phyloP scores from a whole-genome alignment of 2,329 filamentous ascomycete species.

The Claviceps spartinae region DNA sequence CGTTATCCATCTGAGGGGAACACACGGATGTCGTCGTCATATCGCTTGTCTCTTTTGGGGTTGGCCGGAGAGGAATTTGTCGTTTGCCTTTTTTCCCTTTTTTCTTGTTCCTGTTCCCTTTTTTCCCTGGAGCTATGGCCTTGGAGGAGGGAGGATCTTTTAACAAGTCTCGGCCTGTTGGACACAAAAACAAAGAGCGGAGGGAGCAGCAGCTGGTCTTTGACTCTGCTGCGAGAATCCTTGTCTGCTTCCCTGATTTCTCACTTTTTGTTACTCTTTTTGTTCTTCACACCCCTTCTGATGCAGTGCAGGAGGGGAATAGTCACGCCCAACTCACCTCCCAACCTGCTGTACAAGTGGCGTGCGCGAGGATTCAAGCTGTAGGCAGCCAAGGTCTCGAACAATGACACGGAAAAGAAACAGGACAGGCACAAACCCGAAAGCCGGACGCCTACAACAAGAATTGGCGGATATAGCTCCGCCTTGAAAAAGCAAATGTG shows the following conservation, averaged over 20 bases:
- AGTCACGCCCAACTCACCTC: not conserved
- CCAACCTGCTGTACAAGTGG: not conserved
- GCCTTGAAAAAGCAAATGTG: too few species aligned
- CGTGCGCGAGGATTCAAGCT: not conserved
- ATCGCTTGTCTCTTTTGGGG: not conserved
- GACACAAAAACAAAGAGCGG: not conserved
- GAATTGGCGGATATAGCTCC: too few species aligned
- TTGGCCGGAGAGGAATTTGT: not conserved
- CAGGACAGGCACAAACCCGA: not conserved
- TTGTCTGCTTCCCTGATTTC: not conserved
- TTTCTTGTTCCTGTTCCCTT: not conserved
- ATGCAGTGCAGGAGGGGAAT: not conserved
- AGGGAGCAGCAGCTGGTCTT: not conserved
- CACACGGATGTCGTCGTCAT: not conserved
- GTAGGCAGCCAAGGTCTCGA: not conserved
- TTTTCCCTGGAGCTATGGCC: not conserved
- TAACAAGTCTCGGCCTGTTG: not conserved
- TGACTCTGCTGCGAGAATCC: not conserved
- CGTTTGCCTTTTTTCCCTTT: not conserved
- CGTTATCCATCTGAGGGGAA: constrained; percentile 6
- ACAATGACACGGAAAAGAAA: not conserved
- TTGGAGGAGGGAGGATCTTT: not conserved
- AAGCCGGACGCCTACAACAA: not conserved
- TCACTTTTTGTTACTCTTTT: not conserved
- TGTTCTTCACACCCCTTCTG: not conserved